A percentile compares a stretch with the other conserved stretches of the same genome.
Evolutionary conservation across 108 stramenopile genomes (phyloP).

Genomic region (Nitzschia sp.): DNA sequence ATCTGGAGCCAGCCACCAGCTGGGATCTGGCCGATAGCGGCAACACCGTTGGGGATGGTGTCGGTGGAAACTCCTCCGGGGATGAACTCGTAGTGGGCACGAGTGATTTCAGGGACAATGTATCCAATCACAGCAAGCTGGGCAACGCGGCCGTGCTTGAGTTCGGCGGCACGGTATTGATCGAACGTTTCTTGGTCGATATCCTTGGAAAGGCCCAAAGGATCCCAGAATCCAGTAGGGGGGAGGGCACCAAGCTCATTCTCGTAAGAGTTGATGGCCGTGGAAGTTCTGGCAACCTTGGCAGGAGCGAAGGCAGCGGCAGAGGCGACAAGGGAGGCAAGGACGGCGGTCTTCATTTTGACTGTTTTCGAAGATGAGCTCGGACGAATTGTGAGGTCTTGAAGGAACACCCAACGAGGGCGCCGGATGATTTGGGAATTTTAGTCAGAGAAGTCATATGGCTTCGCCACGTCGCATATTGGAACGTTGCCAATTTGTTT

Average conservation of each 20-base stretch:
- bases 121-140: constrained; percentile 70
- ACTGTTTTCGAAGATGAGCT: not conserved
- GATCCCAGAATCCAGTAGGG: constrained; percentile 66
- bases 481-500: too few species aligned
- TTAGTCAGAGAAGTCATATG: too few species aligned
- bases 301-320: constrained; percentile 79
- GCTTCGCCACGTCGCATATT: too few species aligned
- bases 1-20: constrained; percentile 50
- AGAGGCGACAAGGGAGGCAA: constrained; percentile 70
- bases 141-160: constrained; percentile 91
- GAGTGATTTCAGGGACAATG: constrained; percentile 39
- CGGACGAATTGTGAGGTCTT: not conserved
- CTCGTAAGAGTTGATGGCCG: constrained; percentile 44
- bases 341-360: constrained; percentile 60
- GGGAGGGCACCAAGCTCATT: constrained; percentile 56
- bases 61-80: not conserved
- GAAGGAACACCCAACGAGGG: too few species aligned
- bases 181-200: constrained; percentile 58
- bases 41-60: constrained; percentile 51
- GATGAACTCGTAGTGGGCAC: constrained; percentile 35
- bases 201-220: constrained; percentile 38
- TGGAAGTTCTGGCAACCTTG: constrained; percentile 24
- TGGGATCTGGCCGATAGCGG: constrained; percentile 41
- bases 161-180: constrained; percentile 83
- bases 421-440: too few species aligned